Evolutionary conservation across 768 basidiomycete species (phyloP), one percentile per base, ranked within the genome.

Genomic region (Auricularia cornea): DNA sequence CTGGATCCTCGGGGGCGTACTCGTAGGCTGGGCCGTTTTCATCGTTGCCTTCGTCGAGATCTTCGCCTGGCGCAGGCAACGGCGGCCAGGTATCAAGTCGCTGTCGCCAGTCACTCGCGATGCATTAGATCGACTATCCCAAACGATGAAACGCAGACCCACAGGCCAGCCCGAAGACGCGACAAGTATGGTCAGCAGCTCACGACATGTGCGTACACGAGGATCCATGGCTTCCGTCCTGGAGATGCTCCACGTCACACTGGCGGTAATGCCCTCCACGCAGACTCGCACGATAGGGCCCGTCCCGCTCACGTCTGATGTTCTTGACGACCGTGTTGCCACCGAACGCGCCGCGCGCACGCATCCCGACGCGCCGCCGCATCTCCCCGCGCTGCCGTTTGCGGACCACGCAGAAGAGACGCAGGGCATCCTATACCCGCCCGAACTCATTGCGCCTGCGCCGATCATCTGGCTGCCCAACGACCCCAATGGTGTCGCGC

Each of bases 391-490:
- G 11, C 72, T 89, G 29, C 77, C 87, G 4, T 89, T 91, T 68
- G 79, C 83, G 1, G 88, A 90, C 72, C 88, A 90, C 66, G 86
- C 87, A 16, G 86, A 88, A 69, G 87, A 90, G 68, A 86, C 89
- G 82, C 81, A 83, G 5, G 85, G 86, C 18, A 84, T 92, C 62
- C 75, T 94, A 41, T 94, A 92, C 70, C 89, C 91, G 3, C 89
- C 90, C 1, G 90, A 90, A 72, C 79, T 92, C 44, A 81, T 90
- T 66, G 88, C 89, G 14, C 89, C 90, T 20, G 77, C 82, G 23
- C 90, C 90, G 1, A 84, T 88, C 64, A 89, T 94, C 60, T 92
- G 91, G 91, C 78, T 92, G n/a, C 89, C 89, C 1, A 87, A 89
- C 71, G 90, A 92, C 71, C 80, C 80, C 12, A 84, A 86, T 18